Evolutionary conservation across 768 basidiomycete species (phyloP), one percentile per base, ranked within the genome.

Genomic region (Panaeolus cyanescens): DNA sequence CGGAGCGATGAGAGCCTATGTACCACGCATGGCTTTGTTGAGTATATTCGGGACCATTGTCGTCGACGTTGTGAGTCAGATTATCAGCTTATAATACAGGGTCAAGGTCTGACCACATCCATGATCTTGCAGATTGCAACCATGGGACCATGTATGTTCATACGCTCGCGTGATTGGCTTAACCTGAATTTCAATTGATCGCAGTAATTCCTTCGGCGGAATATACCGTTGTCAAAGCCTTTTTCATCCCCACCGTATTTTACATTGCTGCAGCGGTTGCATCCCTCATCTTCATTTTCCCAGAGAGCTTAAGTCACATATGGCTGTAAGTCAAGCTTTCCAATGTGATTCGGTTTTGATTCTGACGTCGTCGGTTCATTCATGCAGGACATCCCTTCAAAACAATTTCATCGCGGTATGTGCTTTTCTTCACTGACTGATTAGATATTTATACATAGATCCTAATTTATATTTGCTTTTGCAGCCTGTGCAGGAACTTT

Each of bases 31-130:
- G 6, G 60, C 71, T 7, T 64, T 82, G 6, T 54, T 80, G 20
- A 74, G 75, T n/a, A 76, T 81, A 22, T 80, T 81, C 55, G 80
- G 77, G 3, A 75, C 70, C 17, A 82, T 83, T 28, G 79, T 79
- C 5, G 55, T 83, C 39, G 80, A 82, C 64, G 72, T 80, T 30
- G 73, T 79, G 56, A 54, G 64, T 56, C 62, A n/a, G n/a, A n/a
- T n/a, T n/a, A n/a, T n/a, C n/a, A n/a, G n/a, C n/a, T n/a, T n/a
- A n/a, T 36, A 12, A 32, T 19, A 32, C 17, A 13, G 17, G 9
- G 15, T 31, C 20, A 39, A 17, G 57, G 12, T n/a, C n/a, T n/a
- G n/a, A n/a, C n/a, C n/a, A n/a, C n/a, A 55, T 56, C 33, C n/a
- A 7, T 55, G n/a, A n/a, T n/a, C n/a, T n/a, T n/a, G n/a, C n/a